These are phyloP conservation scores for Gastrolobium villosum DNA, from an alignment of 306 rosid species.

Conservation along the genomic window DNA sequence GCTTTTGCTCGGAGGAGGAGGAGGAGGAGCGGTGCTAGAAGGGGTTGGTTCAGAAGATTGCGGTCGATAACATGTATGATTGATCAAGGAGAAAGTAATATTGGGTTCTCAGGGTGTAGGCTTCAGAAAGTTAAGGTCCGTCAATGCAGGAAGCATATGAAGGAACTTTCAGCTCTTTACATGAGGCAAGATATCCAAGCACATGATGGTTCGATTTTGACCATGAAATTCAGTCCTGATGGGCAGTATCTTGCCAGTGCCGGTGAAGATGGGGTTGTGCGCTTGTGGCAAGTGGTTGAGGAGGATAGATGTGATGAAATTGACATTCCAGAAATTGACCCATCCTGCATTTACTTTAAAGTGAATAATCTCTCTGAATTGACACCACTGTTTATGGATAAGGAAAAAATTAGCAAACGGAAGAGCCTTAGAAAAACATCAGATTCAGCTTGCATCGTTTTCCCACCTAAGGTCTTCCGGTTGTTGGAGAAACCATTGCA, in stretches of 20 bases:
- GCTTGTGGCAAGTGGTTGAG: slow-evolving; percentile 92
- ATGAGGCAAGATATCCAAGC: slow-evolving; percentile 94
- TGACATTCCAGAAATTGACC: slow-evolving; percentile 85
- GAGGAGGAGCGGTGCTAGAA: slow-evolving; percentile 53
- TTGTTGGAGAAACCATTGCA: slow-evolving; percentile 85
- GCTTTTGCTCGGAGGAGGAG: not conserved
- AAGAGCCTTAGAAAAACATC: slow-evolving; percentile 69
- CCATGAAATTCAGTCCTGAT: slow-evolving; percentile 96
- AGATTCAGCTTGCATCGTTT: slow-evolving; percentile 88
- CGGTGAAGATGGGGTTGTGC: slow-evolving; percentile 87
- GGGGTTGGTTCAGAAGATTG: slow-evolving; percentile 72
- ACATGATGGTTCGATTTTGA: slow-evolving; percentile 81
- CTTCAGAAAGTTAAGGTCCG: slow-evolving; percentile 84
- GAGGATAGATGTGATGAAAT: slow-evolving; percentile 79
- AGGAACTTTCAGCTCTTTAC: slow-evolving; percentile 90
- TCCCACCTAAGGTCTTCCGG: slow-evolving; percentile 84
- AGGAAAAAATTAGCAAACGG: slow-evolving; percentile 68
- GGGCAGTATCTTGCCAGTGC: slow-evolving; percentile 97
- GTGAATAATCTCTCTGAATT: slow-evolving; percentile 81
- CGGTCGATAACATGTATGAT: slow-evolving; percentile 75
- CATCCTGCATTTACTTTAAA: slow-evolving; percentile 86
- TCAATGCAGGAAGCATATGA: slow-evolving; percentile 65
- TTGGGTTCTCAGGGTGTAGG: slow-evolving; percentile 51
- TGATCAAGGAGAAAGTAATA: slow-evolving; percentile 56
- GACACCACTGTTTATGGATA: slow-evolving; percentile 75